A percentile compares a stretch with the other conserved stretches of the same genome.
These are phyloP conservation scores for Citrus glauca DNA, from an alignment of 345 rosid species.

Conservation along the genomic window DNA sequence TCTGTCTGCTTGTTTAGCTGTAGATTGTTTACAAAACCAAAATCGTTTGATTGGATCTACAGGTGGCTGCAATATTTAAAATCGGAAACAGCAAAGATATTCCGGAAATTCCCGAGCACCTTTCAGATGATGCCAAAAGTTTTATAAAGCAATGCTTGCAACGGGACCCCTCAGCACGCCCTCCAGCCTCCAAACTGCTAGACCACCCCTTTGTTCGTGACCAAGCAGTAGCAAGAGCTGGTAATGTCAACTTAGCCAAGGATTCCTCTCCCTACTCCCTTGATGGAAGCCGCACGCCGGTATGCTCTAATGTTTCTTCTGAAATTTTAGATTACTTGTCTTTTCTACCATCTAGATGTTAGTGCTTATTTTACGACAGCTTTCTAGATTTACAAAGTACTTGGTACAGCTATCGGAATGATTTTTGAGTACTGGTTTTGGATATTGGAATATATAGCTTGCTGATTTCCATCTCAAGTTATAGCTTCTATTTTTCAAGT, in stretches of 20 bases:
- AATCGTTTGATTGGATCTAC: slow-evolving; percentile 25
- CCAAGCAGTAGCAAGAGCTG: slow-evolving; percentile 46
- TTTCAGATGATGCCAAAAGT: slow-evolving; percentile 79
- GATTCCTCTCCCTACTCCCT: slow-evolving; percentile 50
- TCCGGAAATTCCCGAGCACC: slow-evolving; percentile 87
- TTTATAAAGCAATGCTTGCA: slow-evolving; percentile 82
- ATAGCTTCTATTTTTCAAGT: not conserved
- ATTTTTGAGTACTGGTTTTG: not conserved
- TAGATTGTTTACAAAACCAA: not conserved
- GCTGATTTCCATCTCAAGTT: not conserved
- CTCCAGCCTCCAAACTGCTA: slow-evolving; percentile 68
- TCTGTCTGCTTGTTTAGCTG: slow-evolving; percentile 9
- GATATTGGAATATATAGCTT: not conserved
- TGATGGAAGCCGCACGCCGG: slow-evolving; percentile 77
- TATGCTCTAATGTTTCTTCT: slow-evolving; percentile 20
- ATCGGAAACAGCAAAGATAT: slow-evolving; percentile 94
- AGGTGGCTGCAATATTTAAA: slow-evolving; percentile 98
- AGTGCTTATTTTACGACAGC: not conserved
- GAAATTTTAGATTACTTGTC: not conserved
- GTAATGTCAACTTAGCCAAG: slow-evolving; percentile 42
- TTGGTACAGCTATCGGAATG: not conserved
- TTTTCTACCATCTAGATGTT: not conserved
- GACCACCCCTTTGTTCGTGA: slow-evolving; percentile 81
- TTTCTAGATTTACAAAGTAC: not conserved
- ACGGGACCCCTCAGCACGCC: slow-evolving; percentile 79